Evolutionary conservation across 805 yeast species (phyloP), one percentile per base, ranked within the genome.

Genomic region (Limtongia smithiae): DNA sequence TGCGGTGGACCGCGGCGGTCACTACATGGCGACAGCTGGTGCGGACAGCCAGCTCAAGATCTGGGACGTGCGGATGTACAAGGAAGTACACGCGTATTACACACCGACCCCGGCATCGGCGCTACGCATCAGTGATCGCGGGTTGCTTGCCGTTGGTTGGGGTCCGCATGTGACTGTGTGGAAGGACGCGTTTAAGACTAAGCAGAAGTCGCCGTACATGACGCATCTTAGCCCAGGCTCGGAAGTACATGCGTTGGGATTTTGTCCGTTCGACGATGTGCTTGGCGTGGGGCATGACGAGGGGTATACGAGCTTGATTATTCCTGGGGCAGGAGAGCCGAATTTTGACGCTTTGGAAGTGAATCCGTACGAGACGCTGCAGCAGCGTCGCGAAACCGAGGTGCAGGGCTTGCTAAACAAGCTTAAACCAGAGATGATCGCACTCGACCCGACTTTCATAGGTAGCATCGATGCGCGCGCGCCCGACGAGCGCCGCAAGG

Each of bases 291-390:
- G 97, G 2, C 94, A 88, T 65, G 74, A 78, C 43, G 68, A 70
- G 1, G 95, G 96, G 38, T 74, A 89, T 35, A 78, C 83, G n/a
- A 82, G 93, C n/a, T 60, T 93, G 52, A 83, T 93, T 59, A 76
- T 93, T 50, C 98, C 98, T 35, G 98, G 98, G 22, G 74, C 97
- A 36, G 98, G 98, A 73, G 98, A 93, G 71, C 96, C 98, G 54
- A 93, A 93, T 70, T 89, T 79, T 67, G 98, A 93, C 72, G 89
- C 97, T 2, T 68, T 89, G 66, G 98, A 93, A 69, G 69, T 81
- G 62, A 93, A 93, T 67, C 98, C 98, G 55, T 93, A 76, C 70
- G 96, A 88, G 68, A 79, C 96, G 8, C 80, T 85, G 46, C 83
- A 86, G 65, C 97, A 90, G 71, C 83, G 97, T 74, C 95, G 91